Percentiles rank a stretch among this genome's conserved stretches.
Evolutionary conservation across 202 grass and related monocot species (phyloP).

Genomic region (Panicum virgatum): DNA sequence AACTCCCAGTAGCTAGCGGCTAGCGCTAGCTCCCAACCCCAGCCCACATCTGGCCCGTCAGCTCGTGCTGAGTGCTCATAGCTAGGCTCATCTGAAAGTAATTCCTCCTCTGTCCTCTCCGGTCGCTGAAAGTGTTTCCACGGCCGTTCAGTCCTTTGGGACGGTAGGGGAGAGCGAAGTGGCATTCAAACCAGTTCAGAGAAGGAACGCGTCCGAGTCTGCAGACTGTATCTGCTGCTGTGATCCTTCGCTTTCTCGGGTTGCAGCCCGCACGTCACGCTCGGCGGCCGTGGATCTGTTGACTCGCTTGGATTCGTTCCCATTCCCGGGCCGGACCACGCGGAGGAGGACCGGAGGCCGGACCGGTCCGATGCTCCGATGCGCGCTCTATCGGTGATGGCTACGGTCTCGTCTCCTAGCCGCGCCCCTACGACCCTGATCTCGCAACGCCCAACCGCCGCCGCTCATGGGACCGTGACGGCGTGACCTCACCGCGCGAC

Average conservation of each 20-base stretch:
- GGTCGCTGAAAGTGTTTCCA: too few relatives aligned
- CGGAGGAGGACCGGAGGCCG: slow-evolving; percentile 2
- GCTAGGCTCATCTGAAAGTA: too few relatives aligned
- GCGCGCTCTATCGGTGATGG: neutral
- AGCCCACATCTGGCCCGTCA: too few relatives aligned
- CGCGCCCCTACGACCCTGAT: neutral
- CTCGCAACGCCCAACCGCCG: neutral
- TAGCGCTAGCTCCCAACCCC: too few relatives aligned
- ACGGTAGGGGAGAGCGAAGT: too few relatives aligned
- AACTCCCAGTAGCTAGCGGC: too few relatives aligned
- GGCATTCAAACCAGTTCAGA: too few relatives aligned
- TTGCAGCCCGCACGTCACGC: neutral
- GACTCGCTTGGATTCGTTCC: slow-evolving; percentile 8
- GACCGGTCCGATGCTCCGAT: neutral
- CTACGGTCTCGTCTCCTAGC: slow-evolving; percentile 24
- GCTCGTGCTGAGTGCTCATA: too few relatives aligned
- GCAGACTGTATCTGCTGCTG: neutral
- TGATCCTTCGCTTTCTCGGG: neutral
- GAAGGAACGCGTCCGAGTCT: neutral
- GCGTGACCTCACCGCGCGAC: neutral
- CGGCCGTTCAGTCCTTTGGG: too few relatives aligned
- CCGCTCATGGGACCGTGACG: slow-evolving; percentile 27
- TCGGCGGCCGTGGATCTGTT: slow-evolving; percentile 22
- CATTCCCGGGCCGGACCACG: slow-evolving; percentile 21
- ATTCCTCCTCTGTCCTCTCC: too few relatives aligned